Evolutionary conservation across 2,329 filamentous ascomycete species (phyloP), one percentile per base, ranked within the genome.

Genomic region (Aureobasidium leucospermi): DNA sequence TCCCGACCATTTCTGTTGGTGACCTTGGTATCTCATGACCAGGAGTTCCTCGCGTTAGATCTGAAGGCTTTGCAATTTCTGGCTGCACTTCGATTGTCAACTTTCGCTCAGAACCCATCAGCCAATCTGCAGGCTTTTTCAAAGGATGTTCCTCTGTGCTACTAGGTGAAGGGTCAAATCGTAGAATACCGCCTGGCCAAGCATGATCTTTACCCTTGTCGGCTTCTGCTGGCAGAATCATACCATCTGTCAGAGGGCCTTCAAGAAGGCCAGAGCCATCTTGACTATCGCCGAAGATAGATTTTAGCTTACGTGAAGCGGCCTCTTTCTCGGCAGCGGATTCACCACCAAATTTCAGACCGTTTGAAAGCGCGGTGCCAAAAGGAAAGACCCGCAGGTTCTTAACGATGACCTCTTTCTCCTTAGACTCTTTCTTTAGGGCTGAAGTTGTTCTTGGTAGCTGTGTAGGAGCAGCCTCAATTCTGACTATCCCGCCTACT

Each of bases 181-280:
- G 86, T 56, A 96, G 68, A 29, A 96, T 82, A 1, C 90, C 93
- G 2, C 94, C 94, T 63, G 91, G 85, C 85, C 93, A 96, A 13
- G 83, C 81, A 43, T 81, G 78, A 4, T 76, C 80, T 55, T 71
- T 60, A 68, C 79, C n/a, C 81, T 75, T 23, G 76, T 84, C 61
- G 80, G 78, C 58, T 79, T 80, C 38, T 78, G 85, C 66, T 1
- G 82, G 83, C 19, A 99, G 74, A 13, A 96, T 74, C 75, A 93
- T 88, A 2, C 93, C 92, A 71, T 99, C 90, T 0, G 92, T 96
- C 53, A 99, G 71, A 5, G 94, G 91, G 0, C 94, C 94, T 59
- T 88, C 83, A 1, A 97, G 76, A 16, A 97, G 72, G 1, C 87
- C 85, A 45, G 78, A 74, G 23, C 82, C 81, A 0, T 76, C 69